Conservation (phyloP, 2,329 filamentous ascomycete genomes). For the Aureobasidium sp. region DNA sequence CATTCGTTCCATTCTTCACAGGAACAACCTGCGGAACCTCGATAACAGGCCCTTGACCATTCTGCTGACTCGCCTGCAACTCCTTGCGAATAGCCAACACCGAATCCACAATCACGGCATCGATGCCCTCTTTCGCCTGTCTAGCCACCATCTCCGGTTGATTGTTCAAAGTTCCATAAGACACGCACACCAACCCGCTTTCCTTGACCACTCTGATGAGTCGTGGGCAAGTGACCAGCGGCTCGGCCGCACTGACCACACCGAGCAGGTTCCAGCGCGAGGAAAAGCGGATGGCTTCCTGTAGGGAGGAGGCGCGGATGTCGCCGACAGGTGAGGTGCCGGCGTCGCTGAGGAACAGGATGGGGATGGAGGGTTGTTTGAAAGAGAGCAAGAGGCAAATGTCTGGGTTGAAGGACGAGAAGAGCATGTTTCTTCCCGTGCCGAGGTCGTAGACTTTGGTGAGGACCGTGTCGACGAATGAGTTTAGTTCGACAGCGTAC, state of each 20-base stretch:
- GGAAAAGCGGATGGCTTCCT: slow-evolving; percentile 92
- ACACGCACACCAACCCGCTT: slow-evolving; percentile 85
- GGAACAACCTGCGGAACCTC: not conserved
- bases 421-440: slow-evolving; percentile 81
- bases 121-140: slow-evolving; percentile 91
- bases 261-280: slow-evolving; percentile 90
- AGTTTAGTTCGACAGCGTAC: slow-evolving; percentile 91
- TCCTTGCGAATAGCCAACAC: slow-evolving; percentile 89
- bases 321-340: slow-evolving; percentile 76
- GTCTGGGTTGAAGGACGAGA: slow-evolving; percentile 95
- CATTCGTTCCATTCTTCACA: not conserved
- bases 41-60: not conserved
- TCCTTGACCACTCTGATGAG: slow-evolving; percentile 91
- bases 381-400: slow-evolving; percentile 89
- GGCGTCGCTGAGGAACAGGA: slow-evolving; percentile 87
- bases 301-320: slow-evolving; percentile 79
- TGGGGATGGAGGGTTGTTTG: slow-evolving; percentile 94
- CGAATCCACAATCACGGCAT: slow-evolving; percentile 94
- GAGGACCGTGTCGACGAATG: slow-evolving; percentile 89
- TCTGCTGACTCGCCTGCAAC: slow-evolving; percentile 46
- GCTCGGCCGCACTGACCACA: slow-evolving; percentile 80
- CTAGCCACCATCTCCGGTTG: slow-evolving; percentile 75
- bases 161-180: slow-evolving; percentile 87
- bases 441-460: slow-evolving; percentile 81
- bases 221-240: slow-evolving; percentile 79